Conservation (phyloP, 2,329 filamentous ascomycete species). For the Phaeosphaeria sp. region DNA sequence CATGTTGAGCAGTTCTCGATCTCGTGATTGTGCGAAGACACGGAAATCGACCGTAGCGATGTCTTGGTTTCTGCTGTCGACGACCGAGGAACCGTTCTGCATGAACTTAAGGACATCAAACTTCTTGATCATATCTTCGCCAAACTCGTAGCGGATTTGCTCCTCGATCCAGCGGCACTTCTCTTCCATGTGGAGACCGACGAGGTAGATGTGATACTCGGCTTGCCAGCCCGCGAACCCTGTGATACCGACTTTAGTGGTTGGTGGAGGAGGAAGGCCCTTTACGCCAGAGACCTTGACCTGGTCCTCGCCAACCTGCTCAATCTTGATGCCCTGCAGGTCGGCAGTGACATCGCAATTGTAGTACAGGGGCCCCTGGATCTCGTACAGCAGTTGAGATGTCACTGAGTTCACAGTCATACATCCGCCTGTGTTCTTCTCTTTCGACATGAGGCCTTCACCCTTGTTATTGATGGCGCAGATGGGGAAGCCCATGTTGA, state of each 20-base stretch:
- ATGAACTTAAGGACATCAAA: conserved; percentile 51
- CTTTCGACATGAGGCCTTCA: conserved; percentile 56
- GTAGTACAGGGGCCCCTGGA: conserved; percentile 55
- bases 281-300: conserved; percentile 57
- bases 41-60: conserved; percentile 59
- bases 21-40: conserved; percentile 56
- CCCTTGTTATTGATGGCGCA: conserved; percentile 56
- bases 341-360: conserved; percentile 64
- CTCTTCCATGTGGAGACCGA: conserved; percentile 54
- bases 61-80: conserved; percentile 54
- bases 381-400: conserved; percentile 53
- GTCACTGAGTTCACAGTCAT: conserved; percentile 32
- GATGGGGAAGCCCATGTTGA: conserved; percentile 41
- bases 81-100: conserved; percentile 47
- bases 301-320: conserved; percentile 58
- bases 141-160: conserved; percentile 47
- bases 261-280: conserved; percentile 53
- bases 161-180: conserved; percentile 55
- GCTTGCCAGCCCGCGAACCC: conserved; percentile 57
- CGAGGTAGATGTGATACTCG: conserved; percentile 55
- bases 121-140: conserved; percentile 36
- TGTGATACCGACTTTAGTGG: conserved; percentile 58
- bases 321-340: conserved; percentile 59
- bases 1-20: conserved; percentile 44
- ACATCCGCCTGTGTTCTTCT: conserved; percentile 46